These are phyloP conservation scores for Phytophthora niederhauseri DNA, from an alignment of 352 stramenopile species.

Conservation along the genomic window DNA sequence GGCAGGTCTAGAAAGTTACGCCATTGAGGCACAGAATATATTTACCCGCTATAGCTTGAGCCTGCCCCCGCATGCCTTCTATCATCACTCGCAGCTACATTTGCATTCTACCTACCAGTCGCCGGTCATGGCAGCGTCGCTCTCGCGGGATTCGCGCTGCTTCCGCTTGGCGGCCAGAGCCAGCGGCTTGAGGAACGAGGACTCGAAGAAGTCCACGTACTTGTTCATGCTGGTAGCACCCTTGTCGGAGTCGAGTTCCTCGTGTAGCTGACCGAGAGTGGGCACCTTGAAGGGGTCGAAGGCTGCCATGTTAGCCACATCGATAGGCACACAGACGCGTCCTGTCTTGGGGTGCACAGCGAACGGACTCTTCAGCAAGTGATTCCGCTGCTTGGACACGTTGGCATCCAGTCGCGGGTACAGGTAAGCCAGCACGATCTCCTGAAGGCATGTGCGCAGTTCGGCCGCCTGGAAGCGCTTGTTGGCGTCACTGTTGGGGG, in stretches of 20 bases:
- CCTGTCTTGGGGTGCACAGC: constrained; percentile 98
- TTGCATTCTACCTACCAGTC: constrained; percentile 66
- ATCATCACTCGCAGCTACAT: constrained; percentile 13
- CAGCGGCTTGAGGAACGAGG: constrained; percentile 73
- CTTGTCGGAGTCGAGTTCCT: constrained; percentile 79
- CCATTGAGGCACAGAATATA: constrained; percentile 39
- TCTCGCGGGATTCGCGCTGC: constrained; percentile 71
- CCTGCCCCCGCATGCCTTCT: constrained; percentile 13
- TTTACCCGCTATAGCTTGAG: constrained; percentile 37
- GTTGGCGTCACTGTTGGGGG: constrained; percentile 40
- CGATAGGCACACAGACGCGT: constrained; percentile 98
- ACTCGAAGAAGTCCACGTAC: constrained; percentile 80
- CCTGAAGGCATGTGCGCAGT: constrained; percentile 91
- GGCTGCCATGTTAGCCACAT: constrained; percentile 74
- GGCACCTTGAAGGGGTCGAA: constrained; percentile 92
- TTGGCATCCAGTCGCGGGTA: constrained; percentile 99
- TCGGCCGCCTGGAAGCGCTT: constrained; percentile 73
- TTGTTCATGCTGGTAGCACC: constrained; percentile 67
- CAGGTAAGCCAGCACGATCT: constrained; percentile 96
- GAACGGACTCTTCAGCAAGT: constrained; percentile 99
- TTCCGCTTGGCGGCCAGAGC: constrained; percentile 69
- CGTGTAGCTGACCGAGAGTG: constrained; percentile 79
- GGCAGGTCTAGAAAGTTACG: constrained; percentile 23
- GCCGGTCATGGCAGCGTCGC: constrained; percentile 70
- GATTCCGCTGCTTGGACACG: constrained; percentile 99